A percentile compares a stretch with the other conserved stretches of the same genome.
These are phyloP conservation scores for Coniosporium apollinis DNA, from an alignment of 495 filamentous ascomycete genomes.

Conservation along the genomic window DNA sequence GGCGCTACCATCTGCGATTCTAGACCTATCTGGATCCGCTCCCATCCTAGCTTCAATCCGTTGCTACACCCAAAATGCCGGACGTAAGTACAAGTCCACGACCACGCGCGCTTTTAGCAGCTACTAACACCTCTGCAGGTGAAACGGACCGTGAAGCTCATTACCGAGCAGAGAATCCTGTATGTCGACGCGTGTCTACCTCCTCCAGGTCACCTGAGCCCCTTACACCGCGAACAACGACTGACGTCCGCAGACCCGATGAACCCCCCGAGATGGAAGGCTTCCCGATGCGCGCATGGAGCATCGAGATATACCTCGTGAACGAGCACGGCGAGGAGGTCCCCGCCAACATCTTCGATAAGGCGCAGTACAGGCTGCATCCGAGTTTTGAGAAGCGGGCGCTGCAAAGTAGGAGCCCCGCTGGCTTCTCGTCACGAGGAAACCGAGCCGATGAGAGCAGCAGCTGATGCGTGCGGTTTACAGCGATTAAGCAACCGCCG, in stretches of 20 bases:
- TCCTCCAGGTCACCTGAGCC: conserved; percentile 1
- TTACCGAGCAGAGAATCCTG: conserved; percentile 81
- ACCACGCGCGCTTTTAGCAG: conserved; percentile 2
- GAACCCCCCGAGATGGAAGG: conserved; percentile 66
- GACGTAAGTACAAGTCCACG: conserved; percentile 15
- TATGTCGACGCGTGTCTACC: conserved; percentile 32
- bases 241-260: conserved; percentile 28
- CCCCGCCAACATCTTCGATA: conserved; percentile 72
- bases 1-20: neutral
- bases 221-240: conserved; percentile 3
- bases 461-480: neutral
- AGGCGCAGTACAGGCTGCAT: conserved; percentile 80
- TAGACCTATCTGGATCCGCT: neutral
- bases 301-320: conserved; percentile 41
- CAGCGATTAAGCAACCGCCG: conserved; percentile 47
- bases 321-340: conserved; percentile 44
- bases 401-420: conserved; percentile 52
- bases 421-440: conserved; percentile 1
- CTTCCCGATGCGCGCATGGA: conserved; percentile 72
- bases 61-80: conserved; percentile 21
- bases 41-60: neutral
- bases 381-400: conserved; percentile 72
- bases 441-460: neutral
- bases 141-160: conserved; percentile 76
- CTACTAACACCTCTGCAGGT: conserved; percentile 33